Conservation (phyloP, 768 basidiomycete species). For the Tephrocybe rancida region DNA sequence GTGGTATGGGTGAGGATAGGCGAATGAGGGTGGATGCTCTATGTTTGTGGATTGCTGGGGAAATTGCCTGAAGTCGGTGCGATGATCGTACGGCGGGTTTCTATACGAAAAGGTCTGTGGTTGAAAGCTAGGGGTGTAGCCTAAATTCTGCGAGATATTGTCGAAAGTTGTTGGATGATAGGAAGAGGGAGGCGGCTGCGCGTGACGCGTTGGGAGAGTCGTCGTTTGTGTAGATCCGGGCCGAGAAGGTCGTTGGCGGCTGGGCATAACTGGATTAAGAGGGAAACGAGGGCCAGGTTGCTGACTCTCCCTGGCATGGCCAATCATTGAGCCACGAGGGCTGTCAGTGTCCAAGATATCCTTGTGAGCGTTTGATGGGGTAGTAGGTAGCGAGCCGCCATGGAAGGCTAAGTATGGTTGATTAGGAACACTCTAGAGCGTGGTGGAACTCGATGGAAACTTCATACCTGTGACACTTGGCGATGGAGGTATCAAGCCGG, state of each 20-base stretch:
- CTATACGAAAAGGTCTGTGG: conserved; percentile 28
- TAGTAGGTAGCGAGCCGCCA: conserved; percentile 23
- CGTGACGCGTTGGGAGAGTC: conserved; percentile 14
- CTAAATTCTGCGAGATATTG: conserved; percentile 18
- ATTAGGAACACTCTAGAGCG: conserved; percentile 15
- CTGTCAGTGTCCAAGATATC: conserved; percentile 6
- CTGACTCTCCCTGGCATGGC: conserved; percentile 29
- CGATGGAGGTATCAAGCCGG: conserved; percentile 1
- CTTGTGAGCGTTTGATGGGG: conserved; percentile 15
- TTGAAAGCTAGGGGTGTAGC: conserved; percentile 21
- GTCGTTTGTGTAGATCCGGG: conserved; percentile 20
- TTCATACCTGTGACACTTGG: conserved; percentile 22
- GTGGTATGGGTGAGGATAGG: conserved; percentile 38
- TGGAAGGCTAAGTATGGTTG: conserved; percentile 24
- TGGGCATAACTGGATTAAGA: conserved; percentile 24
- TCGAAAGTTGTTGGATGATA: conserved; percentile 20
- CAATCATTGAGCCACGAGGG: conserved; percentile 21
- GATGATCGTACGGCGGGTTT: conserved; percentile 33
- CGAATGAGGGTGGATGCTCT: conserved; percentile 34
- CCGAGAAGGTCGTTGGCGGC: conserved; percentile 26
- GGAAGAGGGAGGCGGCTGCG: conserved; percentile 15
- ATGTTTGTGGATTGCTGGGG: conserved; percentile 39
- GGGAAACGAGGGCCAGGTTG: conserved; percentile 21
- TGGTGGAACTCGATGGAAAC: conserved; percentile 24
- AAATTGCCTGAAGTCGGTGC: conserved; percentile 40